Evolutionary conservation across 1,284 basidiomycete species (phyloP).

Genomic region (Chalciporus sp.): DNA sequence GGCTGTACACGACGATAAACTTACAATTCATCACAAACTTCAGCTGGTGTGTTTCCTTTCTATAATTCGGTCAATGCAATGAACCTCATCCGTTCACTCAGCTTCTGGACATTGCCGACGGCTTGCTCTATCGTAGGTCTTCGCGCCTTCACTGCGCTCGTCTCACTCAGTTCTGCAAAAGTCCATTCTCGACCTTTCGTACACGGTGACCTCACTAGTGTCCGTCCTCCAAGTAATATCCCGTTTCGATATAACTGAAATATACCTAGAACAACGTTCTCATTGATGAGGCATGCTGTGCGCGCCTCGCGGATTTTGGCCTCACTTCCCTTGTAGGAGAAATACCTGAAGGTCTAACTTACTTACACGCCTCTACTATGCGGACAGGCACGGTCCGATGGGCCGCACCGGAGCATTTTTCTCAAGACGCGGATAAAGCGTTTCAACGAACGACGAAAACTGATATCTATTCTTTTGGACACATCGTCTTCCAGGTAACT

Average conservation of each 20-base stretch:
- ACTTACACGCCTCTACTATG: constrained; percentile 13
- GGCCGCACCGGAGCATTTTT: constrained; percentile 9
- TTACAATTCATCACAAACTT: constrained; percentile 5
- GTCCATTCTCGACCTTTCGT: constrained; percentile 20
- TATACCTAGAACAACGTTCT: constrained; percentile 16
- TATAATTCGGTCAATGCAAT: not conserved
- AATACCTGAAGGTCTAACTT: constrained; percentile 9
- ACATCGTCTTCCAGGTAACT: constrained; percentile 17
- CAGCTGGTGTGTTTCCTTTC: constrained; percentile 14
- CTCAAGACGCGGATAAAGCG: constrained; percentile 6
- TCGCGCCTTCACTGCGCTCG: not conserved
- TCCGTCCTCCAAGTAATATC: constrained; percentile 2
- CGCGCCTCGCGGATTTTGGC: constrained; percentile 15
- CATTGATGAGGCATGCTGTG: constrained; percentile 8
- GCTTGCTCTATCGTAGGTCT: constrained; percentile 17
- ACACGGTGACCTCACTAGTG: constrained; percentile 16
- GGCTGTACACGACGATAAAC: not conserved
- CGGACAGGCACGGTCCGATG: constrained; percentile 8
- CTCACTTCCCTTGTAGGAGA: constrained; percentile 12
- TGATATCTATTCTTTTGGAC: constrained; percentile 25
- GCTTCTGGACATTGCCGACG: constrained; percentile 20
- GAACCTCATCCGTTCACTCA: not conserved
- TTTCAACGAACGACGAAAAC: not conserved
- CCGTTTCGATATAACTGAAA: no score
- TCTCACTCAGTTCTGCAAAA: not conserved